phyloP scores from a whole-genome alignment of 192 early-diverging fungal genomes.

The Tieghemiomyces parasiticus region DNA sequence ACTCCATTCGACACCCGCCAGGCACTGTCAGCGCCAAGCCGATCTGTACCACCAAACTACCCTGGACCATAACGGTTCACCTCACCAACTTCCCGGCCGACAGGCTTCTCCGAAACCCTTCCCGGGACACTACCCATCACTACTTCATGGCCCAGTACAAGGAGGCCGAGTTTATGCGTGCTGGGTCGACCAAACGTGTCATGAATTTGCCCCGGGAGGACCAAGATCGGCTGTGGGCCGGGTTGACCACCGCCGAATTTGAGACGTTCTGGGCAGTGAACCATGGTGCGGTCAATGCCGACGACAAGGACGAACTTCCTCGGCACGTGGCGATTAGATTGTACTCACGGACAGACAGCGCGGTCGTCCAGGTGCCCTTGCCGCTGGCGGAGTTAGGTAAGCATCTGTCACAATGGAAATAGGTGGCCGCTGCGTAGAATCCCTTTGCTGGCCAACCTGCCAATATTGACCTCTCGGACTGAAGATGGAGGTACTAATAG shows the following conservation, averaged over 20 bases:
- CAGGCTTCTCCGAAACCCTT: constrained; percentile 43
- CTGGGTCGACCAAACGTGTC: constrained; percentile 66
- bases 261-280: constrained; percentile 3
- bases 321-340: not conserved
- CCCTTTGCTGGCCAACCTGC: not conserved
- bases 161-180: constrained; percentile 75
- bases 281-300: not conserved
- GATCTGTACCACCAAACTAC: constrained; percentile 29
- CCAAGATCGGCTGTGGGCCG: constrained; percentile 66
- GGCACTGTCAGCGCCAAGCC: not conserved
- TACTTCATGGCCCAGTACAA: constrained; percentile 83
- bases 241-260: constrained; percentile 18
- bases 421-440: not conserved
- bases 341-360: not conserved
- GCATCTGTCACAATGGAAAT: not conserved
- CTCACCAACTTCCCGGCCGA: constrained; percentile 53
- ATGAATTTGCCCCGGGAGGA: constrained; percentile 77
- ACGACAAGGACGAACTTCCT: not conserved
- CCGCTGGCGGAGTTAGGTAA: not conserved
- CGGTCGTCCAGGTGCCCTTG: constrained; percentile 3
- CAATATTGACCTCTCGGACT: not conserved
- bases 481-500: not conserved
- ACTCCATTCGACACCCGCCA: not conserved
- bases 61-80: constrained; percentile 70
- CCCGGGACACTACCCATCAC: constrained; percentile 41